Evolutionary conservation across 2,329 filamentous ascomycete species (phyloP), one percentile per base, ranked within the genome.

Genomic region (Xylariaceae sp.): DNA sequence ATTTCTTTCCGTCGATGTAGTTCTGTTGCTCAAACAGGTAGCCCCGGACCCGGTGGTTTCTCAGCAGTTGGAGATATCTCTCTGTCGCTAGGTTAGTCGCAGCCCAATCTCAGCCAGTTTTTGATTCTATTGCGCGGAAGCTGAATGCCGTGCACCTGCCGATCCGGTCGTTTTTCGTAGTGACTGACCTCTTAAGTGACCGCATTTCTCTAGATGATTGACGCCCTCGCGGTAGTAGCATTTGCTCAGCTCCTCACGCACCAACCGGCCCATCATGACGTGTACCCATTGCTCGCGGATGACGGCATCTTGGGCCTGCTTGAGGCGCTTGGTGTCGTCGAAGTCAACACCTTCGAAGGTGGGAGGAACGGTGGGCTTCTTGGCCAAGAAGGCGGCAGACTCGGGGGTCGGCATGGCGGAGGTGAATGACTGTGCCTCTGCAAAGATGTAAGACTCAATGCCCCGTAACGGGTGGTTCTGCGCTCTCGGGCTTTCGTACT

Each of bases 131-230:
- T 9, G 14, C 7, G 14, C 1, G 10, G 1, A 18, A 12, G 14
- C n/a, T 36, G n/a, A 5, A 22, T 6, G 27, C n/a, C 18, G n/a
- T 42, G 9, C 12, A 36, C 15, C 5, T 18, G 14, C 11, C 14
- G 39, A 6, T 15, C 22, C 18, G 14, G n/a, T 9, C 30, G 31
- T 1, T 18, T n/a, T 14, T 11, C 36, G 42, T 54, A 47, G 44
- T 36, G 45, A 74, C 86, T 77, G 69, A 94, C 89, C 88, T 86
- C 89, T 79, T 71, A 92, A 70, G 63, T 80, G 75, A 58, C 87
- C 88, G 70, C 89, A 94, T 74, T 92, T 94, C 78, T 92, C 89
- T 68, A 94, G 72, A 69, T 94, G 89, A 71, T 94, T 94, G 58
- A 91, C 87, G 49, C 89, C 89, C 72, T 94, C 87, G 60, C 82